Evolutionary conservation across 305 asterid genomes (phyloP), one percentile per base, ranked within the genome.

Genomic region (Fraxinus sp.): DNA sequence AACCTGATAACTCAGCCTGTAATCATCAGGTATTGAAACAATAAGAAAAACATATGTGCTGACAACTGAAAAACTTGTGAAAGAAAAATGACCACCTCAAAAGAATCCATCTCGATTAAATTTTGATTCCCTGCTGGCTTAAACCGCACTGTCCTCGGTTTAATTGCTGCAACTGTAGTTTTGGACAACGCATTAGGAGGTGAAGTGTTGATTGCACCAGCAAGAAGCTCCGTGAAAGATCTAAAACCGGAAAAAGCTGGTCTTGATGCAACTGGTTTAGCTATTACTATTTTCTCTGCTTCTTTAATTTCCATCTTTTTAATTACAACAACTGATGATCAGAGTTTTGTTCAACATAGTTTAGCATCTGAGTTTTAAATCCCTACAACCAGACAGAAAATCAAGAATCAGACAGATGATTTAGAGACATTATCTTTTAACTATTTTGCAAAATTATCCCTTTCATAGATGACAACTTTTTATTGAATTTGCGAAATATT

Each of bases 241-340:
- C 81, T 89, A 80, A 81, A 84, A 85, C 85, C 76, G 79, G 95
- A 89, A 78, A 89, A 81, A 49, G 73, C 77, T 1, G 97, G 99
- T 85, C 96, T 90, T 82, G 95, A 86, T 14, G 99, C 95, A 36
- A 95, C 92, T n/a, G 98, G 98, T 85, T 87, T 95, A 77, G 89
- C 90, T 82, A 95, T 87, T 2, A 88, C 95, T 52, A 84, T 78
- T 85, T 86, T 92, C 75, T 90, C 91, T 0, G 85, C 86, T 83
- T 90, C 95, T 28, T 87, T 84, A 8, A 84, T 79, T 87, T 92
- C 95, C 91, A 89, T 88, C 88, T 86, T 84, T 39, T 30, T 32
- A 66, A 41, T 59, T 59, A 71, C 46, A 8, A 80, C 55, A 72
- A 59, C 77, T 32, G 59, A 24, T 49, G 33, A 33, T 79, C 43